A percentile compares a stretch with the other conserved stretches of the same genome.
These are phyloP conservation scores for Petunia secreta DNA, from an alignment of 257 asterid genomes.

Conservation along the genomic window DNA sequence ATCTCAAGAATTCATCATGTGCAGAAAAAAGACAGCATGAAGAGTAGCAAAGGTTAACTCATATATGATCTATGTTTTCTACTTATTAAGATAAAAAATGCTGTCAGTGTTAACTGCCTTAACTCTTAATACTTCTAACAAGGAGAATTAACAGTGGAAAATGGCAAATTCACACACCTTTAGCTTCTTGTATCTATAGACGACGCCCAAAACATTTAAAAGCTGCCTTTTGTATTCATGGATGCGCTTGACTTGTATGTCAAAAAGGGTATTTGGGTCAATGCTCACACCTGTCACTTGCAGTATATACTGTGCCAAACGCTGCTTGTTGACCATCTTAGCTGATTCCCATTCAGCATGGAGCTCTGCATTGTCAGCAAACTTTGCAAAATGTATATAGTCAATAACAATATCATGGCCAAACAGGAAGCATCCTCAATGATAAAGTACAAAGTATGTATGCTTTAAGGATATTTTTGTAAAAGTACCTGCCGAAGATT, in stretches of 20 bases:
- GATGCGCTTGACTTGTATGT: slow-evolving; percentile 97
- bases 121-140: slow-evolving; percentile 1
- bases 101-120: neutral
- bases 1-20: slow-evolving; percentile 20
- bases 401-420: slow-evolving; percentile 19
- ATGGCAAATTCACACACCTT: slow-evolving; percentile 63
- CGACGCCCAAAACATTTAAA: slow-evolving; percentile 81
- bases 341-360: slow-evolving; percentile 93
- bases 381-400: slow-evolving; percentile 44
- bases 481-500: slow-evolving; percentile 82
- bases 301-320: slow-evolving; percentile 75
- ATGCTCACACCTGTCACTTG: slow-evolving; percentile 80
- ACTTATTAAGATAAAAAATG: neutral
- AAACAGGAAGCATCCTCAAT: slow-evolving; percentile 24
- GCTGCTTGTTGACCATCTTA: slow-evolving; percentile 87
- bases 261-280: slow-evolving; percentile 87
- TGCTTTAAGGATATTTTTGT: slow-evolving; percentile 25
- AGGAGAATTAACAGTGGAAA: slow-evolving; percentile 28
- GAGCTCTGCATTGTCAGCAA: slow-evolving; percentile 75
- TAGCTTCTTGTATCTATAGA: slow-evolving; percentile 94
- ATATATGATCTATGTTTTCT: neutral
- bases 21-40: neutral
- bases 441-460: neutral
- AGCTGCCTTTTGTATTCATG: slow-evolving; percentile 99
- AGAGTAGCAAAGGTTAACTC: slow-evolving; percentile 17